Evolutionary conservation across 1,284 basidiomycete genomes (phyloP).

Genomic region (Hymenochaete sp.): DNA sequence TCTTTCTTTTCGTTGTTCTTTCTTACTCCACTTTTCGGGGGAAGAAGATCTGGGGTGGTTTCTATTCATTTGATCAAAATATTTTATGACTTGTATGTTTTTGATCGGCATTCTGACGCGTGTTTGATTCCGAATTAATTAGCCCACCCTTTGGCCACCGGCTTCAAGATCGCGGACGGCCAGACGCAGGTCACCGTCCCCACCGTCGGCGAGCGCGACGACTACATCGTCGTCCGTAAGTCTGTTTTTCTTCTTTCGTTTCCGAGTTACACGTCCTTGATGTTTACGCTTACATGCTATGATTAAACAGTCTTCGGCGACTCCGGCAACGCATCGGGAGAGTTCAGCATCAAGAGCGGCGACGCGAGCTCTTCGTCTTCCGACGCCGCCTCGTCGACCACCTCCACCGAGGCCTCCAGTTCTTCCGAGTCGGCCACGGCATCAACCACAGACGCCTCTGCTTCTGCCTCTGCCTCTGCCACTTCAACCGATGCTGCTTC

Average conservation of each 20-base stretch:
- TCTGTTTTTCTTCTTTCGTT: conserved; percentile 17
- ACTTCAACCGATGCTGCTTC: not conserved
- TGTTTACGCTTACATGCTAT: not conserved
- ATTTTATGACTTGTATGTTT: no score
- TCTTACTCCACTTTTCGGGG: not conserved
- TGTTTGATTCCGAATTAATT: not conserved
- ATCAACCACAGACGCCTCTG: not conserved
- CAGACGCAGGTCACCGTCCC: conserved; percentile 49
- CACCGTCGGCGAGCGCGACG: conserved; percentile 31
- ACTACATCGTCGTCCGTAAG: conserved; percentile 43
- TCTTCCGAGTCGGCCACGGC: not conserved
- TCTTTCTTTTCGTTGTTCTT: not conserved
- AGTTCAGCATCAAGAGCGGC: conserved; percentile 24
- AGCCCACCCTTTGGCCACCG: conserved; percentile 41
- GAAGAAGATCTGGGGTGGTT: no score
- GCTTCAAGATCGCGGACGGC: conserved; percentile 44
- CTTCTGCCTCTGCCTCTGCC: not conserved
- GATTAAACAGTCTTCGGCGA: conserved; percentile 28
- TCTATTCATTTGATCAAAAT: no score
- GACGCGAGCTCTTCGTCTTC: not conserved
- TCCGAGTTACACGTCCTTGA: conserved; percentile 1
- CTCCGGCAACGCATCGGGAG: conserved; percentile 28
- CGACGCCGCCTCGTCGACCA: not conserved
- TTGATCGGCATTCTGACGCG: not conserved
- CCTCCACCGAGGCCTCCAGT: not conserved